Evolutionary conservation across 1,139 yeast genomes (phyloP).

Genomic region (Zygoascus meyerae): DNA sequence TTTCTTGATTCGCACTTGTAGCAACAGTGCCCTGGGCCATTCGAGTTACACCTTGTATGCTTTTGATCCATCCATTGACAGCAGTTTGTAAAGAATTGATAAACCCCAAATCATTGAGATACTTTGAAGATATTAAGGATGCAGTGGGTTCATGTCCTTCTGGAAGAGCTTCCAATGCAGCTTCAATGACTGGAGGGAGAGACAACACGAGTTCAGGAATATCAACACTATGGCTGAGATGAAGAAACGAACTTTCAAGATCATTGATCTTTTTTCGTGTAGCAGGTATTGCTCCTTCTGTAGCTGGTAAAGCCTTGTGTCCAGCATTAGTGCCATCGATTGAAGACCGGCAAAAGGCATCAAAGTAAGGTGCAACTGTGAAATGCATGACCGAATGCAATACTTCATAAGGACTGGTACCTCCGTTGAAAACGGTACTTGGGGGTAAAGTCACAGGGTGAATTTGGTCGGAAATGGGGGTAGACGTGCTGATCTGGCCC

Average conservation of each 20-base stretch:
- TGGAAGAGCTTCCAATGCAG: slow-evolving; percentile 34
- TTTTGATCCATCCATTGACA: slow-evolving; percentile 69
- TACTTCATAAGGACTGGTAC: slow-evolving; percentile 43
- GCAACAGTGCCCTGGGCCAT: slow-evolving; percentile 47
- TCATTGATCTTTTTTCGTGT: slow-evolving; percentile 57
- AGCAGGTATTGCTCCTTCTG: slow-evolving; percentile 22
- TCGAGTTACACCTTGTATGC: slow-evolving; percentile 53
- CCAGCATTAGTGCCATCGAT: slow-evolving; percentile 9
- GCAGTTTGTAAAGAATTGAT: slow-evolving; percentile 60
- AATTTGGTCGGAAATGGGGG: slow-evolving; percentile 39
- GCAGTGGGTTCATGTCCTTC: slow-evolving; percentile 15
- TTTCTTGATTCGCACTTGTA: slow-evolving; percentile 64
- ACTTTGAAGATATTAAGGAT: slow-evolving; percentile 32
- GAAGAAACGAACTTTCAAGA: slow-evolving; percentile 59
- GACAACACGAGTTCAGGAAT: slow-evolving; percentile 56
- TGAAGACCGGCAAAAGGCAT: slow-evolving; percentile 32
- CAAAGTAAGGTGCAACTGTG: slow-evolving; percentile 52
- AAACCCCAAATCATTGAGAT: slow-evolving; percentile 47
- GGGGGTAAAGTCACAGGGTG: slow-evolving; percentile 32
- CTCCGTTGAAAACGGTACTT: slow-evolving; percentile 9
- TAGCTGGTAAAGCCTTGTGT: slow-evolving; percentile 9
- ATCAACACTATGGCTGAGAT: slow-evolving; percentile 61
- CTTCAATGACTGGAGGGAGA: slow-evolving; percentile 50
- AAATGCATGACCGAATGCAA: slow-evolving; percentile 53
- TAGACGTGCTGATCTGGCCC: slow-evolving; percentile 31